These are phyloP conservation scores for Boechera retrofracta DNA, from an alignment of 345 rosid genomes.

Conservation along the genomic window DNA sequence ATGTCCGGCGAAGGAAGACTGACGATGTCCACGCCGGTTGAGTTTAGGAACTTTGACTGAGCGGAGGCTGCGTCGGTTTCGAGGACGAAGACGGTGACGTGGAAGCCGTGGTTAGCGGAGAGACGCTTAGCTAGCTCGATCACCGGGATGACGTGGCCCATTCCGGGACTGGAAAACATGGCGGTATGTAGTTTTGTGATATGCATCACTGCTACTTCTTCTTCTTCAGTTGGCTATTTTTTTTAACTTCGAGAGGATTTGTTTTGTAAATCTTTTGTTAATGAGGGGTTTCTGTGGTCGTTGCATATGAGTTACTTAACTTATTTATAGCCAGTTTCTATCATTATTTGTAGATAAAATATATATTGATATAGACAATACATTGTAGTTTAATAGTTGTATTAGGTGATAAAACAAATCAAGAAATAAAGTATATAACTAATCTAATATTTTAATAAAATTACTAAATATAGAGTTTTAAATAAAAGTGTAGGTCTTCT, in stretches of 20 bases:
- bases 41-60: constrained; percentile 41
- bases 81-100: constrained; percentile 56
- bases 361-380: too few relatives aligned
- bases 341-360: not conserved
- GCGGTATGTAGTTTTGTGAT: constrained; percentile 49
- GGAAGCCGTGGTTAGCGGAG: constrained; percentile 48
- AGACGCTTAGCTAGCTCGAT: constrained; percentile 64
- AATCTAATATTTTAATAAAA: not conserved
- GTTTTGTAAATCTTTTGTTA: not conserved
- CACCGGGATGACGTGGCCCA: constrained; percentile 73
- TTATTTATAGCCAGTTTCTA: constrained; percentile 31
- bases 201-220: constrained; percentile 42
- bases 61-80: constrained; percentile 46
- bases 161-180: constrained; percentile 71
- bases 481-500: not conserved
- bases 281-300: not conserved
- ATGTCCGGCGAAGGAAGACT: constrained; percentile 50
- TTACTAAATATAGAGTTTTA: not conserved
- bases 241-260: not conserved
- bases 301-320: constrained; percentile 7
- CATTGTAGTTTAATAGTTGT: not conserved
- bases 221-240: not conserved
- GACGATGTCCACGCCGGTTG: constrained; percentile 45
- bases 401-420: not conserved
- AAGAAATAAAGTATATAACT: not conserved